phyloP scores from a whole-genome alignment of 2,329 filamentous ascomycete genomes.

The Aureobasidium zeae region DNA sequence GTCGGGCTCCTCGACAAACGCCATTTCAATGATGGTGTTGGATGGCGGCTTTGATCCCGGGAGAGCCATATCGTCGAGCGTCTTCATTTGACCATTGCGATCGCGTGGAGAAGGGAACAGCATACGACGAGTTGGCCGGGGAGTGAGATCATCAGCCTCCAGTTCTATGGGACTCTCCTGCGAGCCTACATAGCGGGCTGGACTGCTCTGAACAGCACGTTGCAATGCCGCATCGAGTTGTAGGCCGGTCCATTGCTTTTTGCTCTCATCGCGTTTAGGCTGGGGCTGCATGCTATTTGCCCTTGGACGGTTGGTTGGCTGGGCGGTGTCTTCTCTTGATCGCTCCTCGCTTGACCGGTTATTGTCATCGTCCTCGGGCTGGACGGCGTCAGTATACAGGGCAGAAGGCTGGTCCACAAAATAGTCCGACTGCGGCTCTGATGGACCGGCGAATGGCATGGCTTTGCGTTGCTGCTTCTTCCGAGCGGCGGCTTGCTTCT shows the following conservation, averaged over 20 bases:
- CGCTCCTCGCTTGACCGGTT: constrained; percentile 7
- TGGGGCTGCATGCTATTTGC: constrained; percentile 41
- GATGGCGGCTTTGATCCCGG: constrained; percentile 18
- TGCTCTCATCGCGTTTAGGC: constrained; percentile 27
- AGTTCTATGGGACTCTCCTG: constrained; percentile 42
- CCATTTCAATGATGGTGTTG: constrained; percentile 11
- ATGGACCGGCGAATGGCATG: constrained; percentile 12
- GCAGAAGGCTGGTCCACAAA: constrained; percentile 16
- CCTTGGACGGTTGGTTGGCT: constrained; percentile 34
- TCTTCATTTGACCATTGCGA: constrained; percentile 51
- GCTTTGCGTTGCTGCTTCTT: constrained; percentile 27
- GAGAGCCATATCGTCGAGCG: constrained; percentile 45
- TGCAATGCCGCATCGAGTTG: constrained; percentile 33
- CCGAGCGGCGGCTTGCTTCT: constrained; percentile 22
- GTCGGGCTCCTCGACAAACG: constrained; percentile 34
- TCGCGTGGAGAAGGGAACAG: constrained; percentile 71
- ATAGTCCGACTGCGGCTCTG: constrained; percentile 17
- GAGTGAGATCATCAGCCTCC: constrained; percentile 42
- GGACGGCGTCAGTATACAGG: constrained; percentile 17
- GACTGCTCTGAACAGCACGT: constrained; percentile 53
- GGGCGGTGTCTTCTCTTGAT: not conserved
- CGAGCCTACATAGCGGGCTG: constrained; percentile 42
- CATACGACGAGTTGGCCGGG: constrained; percentile 57
- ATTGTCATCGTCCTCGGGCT: constrained; percentile 15
- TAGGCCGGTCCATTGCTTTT: constrained; percentile 20